Evolutionary conservation across 2,329 filamentous ascomycete species (phyloP).

Genomic region (Microcyclospora tardicrescens): DNA sequence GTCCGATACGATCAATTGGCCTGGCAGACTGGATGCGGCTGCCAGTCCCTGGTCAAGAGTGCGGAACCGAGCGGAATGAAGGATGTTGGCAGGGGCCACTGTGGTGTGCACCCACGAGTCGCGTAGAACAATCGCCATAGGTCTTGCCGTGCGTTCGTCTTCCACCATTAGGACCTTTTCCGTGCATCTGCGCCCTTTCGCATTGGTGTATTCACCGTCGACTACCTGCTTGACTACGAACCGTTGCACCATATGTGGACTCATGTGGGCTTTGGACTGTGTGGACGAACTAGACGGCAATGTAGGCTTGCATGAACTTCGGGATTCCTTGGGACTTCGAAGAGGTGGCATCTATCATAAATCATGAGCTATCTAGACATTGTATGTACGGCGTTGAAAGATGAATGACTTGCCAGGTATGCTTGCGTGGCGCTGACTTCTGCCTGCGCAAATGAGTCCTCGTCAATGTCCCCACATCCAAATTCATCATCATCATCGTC

Average conservation of each 20-base stretch:
- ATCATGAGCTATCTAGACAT: slow-evolving; percentile 23
- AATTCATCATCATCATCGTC: slow-evolving; percentile 53
- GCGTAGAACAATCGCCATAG: slow-evolving; percentile 60
- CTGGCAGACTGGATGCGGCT: slow-evolving; percentile 26
- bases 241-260: slow-evolving; percentile 29
- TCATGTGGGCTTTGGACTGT: slow-evolving; percentile 1
- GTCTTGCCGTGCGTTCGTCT: slow-evolving; percentile 55
- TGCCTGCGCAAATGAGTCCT: slow-evolving; percentile 53
- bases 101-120: slow-evolving; percentile 79
- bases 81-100: slow-evolving; percentile 59
- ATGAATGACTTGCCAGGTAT: slow-evolving; percentile 27
- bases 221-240: slow-evolving; percentile 68
- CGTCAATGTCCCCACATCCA: slow-evolving; percentile 56
- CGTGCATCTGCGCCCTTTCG: slow-evolving; percentile 46
- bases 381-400: slow-evolving; percentile 5
- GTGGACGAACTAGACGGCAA: no score
- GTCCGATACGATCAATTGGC: slow-evolving; percentile 64
- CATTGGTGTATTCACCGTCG: slow-evolving; percentile 54
- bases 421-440: slow-evolving; percentile 63
- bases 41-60: slow-evolving; percentile 43
- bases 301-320: slow-evolving; percentile 8
- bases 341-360: slow-evolving; percentile 16
- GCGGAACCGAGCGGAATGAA: slow-evolving; percentile 51
- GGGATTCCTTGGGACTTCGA: slow-evolving; percentile 8
- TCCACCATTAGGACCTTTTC: slow-evolving; percentile 65